Percentiles rank a stretch among this genome's conserved stretches.
Evolutionary conservation across 805 yeast genomes (phyloP).

Genomic region (Alloascoidea africana): DNA sequence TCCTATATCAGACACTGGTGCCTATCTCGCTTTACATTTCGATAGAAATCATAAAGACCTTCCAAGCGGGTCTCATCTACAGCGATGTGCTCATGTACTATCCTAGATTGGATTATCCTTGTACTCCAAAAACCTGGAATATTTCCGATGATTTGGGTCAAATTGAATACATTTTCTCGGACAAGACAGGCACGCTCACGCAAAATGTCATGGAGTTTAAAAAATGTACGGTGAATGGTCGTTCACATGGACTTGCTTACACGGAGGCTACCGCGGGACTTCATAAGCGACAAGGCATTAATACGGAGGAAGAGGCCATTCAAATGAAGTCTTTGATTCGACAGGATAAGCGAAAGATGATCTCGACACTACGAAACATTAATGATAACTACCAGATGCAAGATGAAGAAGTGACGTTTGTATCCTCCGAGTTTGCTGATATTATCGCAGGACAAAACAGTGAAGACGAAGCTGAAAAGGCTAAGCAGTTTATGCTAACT

Average conservation of each 20-base stretch:
- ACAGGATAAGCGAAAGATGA: constrained; percentile 32
- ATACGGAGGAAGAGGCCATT: constrained; percentile 33
- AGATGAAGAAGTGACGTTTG: constrained; percentile 40
- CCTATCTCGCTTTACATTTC: constrained; percentile 72
- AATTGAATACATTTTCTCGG: constrained; percentile 68
- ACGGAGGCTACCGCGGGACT: constrained; percentile 68
- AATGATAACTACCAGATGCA: constrained; percentile 26
- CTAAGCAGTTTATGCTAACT: constrained; percentile 61
- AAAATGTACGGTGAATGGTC: constrained; percentile 57
- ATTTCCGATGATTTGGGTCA: constrained; percentile 78
- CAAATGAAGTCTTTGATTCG: constrained; percentile 25
- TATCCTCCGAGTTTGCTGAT: constrained; percentile 40
- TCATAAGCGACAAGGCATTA: constrained; percentile 48
- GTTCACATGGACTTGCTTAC: constrained; percentile 57
- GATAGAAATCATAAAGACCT: constrained; percentile 64
- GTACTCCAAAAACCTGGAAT: constrained; percentile 72
- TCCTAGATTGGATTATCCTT: constrained; percentile 53
- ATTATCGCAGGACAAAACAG: constrained; percentile 31
- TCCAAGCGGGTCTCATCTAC: constrained; percentile 62
- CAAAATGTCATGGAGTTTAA: constrained; percentile 76
- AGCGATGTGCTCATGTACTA: constrained; percentile 60
- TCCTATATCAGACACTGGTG: constrained; percentile 61
- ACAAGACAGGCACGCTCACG: constrained; percentile 74
- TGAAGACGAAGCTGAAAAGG: constrained; percentile 24
- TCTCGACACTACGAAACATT: constrained; percentile 20